These are phyloP conservation scores for Oryza nivara DNA, from an alignment of 176 grass and related monocot genomes.

Conservation along the genomic window DNA sequence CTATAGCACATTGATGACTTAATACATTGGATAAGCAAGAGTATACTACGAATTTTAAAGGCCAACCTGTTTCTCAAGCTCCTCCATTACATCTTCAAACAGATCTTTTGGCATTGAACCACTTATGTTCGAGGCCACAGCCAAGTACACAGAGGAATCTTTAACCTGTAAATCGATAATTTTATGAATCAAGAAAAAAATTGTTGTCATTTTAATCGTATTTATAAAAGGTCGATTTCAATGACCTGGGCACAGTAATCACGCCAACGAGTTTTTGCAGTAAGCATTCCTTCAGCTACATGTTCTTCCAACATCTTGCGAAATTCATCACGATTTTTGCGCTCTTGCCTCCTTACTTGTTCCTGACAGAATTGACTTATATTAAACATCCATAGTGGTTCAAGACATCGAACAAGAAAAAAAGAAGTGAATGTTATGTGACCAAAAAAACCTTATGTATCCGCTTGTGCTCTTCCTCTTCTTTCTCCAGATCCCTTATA, in stretches of 20 bases:
- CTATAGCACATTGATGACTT: neutral
- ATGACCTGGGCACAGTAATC: conserved; percentile 81
- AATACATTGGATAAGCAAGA: neutral
- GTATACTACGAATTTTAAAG: neutral
- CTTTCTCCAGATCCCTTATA: conserved; percentile 75
- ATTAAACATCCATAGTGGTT: no score
- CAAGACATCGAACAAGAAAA: no score
- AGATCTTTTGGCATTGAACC: conserved; percentile 88
- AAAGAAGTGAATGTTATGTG: conserved; percentile 7
- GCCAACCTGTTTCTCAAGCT: conserved; percentile 93
- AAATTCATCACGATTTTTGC: conserved; percentile 89
- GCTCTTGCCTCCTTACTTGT: conserved; percentile 74
- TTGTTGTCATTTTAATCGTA: neutral
- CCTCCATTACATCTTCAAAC: conserved; percentile 86
- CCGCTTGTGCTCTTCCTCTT: conserved; percentile 81
- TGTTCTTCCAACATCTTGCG: conserved; percentile 93
- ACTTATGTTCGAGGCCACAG: conserved; percentile 73
- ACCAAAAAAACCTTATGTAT: conserved; percentile 67
- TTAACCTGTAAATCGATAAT: conserved; percentile 71
- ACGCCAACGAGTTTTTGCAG: conserved; percentile 90
- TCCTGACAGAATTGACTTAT: conserved; percentile 46
- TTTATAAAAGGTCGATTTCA: conserved; percentile 29
- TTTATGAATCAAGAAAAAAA: conserved; percentile 32
- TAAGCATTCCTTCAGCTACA: conserved; percentile 67
- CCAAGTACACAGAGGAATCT: conserved; percentile 65